Evolutionary conservation across 2,329 filamentous ascomycete genomes (phyloP).

Genomic region (Furcasterigmium furcatum): DNA sequence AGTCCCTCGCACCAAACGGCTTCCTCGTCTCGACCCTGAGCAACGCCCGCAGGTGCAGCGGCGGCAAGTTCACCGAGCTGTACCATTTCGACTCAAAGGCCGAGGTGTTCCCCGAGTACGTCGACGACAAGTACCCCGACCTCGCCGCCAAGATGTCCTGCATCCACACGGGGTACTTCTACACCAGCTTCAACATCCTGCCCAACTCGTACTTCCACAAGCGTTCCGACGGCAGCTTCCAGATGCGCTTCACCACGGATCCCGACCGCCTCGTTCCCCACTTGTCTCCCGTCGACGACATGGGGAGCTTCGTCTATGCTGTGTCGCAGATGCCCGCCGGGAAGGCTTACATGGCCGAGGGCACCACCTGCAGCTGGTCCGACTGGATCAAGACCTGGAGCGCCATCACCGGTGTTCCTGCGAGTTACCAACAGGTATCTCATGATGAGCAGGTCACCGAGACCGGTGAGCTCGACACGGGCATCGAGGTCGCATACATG

Average conservation of each 20-base stretch:
- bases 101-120: slow-evolving; percentile 44
- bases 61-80: slow-evolving; percentile 40
- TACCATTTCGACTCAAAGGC: slow-evolving; percentile 54
- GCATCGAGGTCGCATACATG: slow-evolving; percentile 42
- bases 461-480: slow-evolving; percentile 34
- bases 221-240: slow-evolving; percentile 35
- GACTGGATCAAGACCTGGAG: slow-evolving; percentile 42
- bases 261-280: slow-evolving; percentile 37
- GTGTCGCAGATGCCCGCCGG: slow-evolving; percentile 46
- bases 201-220: slow-evolving; percentile 42
- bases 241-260: slow-evolving; percentile 43
- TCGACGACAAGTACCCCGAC: slow-evolving; percentile 34
- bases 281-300: slow-evolving; percentile 41
- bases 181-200: slow-evolving; percentile 41
- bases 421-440: slow-evolving; percentile 34
- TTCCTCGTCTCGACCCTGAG: slow-evolving; percentile 50
- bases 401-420: slow-evolving; percentile 25
- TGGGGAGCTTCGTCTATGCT: slow-evolving; percentile 44
- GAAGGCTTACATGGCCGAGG: slow-evolving; percentile 45
- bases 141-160: slow-evolving; percentile 47
- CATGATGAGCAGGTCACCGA: slow-evolving; percentile 35
- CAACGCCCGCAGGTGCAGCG: slow-evolving; percentile 41
- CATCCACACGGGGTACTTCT: slow-evolving; percentile 48
- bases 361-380: slow-evolving; percentile 40
- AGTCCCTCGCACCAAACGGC: slow-evolving; percentile 39